Base-by-base conservation (phyloP, 2,329 filamentous ascomycete species). In the Trichophyton rubrum region DNA sequence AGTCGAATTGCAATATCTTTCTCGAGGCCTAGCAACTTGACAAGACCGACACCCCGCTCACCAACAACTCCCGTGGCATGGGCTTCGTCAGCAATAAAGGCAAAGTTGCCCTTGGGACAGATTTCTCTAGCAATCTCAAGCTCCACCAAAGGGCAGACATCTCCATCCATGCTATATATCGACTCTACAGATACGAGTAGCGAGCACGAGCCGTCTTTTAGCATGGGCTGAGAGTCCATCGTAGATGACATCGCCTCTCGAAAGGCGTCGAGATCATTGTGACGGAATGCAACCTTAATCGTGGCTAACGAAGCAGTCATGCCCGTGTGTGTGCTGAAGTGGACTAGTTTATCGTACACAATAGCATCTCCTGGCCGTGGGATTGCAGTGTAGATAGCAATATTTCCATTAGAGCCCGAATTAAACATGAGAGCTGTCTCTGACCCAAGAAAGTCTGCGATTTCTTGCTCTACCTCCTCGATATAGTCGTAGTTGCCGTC, bases 311-410 rank as follows among this genome's bases (percentile, higher is more conserved):
- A 81, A 40, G 82, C 63, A 38, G 75, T 75, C 82, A 88, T 85
- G 0, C 86, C 86, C 67, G 88, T 85, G 62, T 87, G 85, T 3
- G 85, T 82, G 62, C 84, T 87, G 0, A 85, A 86, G 64, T 88
- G 86, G 3, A 89, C 80, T 24, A 84, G 74, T 66, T 83, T 84
- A 62, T 89, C 86, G 64, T 85, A 85, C 0, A 89, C 71, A 13
- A 89, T 74, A 0, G 75, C 68, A 65, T 85, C 82, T 0, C 77
- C 79, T 0, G 68, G 70, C 62, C 79, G 80, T 2, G 81, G 79
- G 1, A 80, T 73, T 49, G 77, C 79, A 9, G 73, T 68, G 38
- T 82, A 79, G 2, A 85, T 69, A 0, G 79, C 82, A 0, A 76
- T 73, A 64, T 84, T 84, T 3, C 80, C 82, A 60, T 83, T 81